Evolutionary conservation across 2,329 filamentous ascomycete genomes (phyloP), one percentile per base, ranked within the genome.

Genomic region (Penicillium sp.): DNA sequence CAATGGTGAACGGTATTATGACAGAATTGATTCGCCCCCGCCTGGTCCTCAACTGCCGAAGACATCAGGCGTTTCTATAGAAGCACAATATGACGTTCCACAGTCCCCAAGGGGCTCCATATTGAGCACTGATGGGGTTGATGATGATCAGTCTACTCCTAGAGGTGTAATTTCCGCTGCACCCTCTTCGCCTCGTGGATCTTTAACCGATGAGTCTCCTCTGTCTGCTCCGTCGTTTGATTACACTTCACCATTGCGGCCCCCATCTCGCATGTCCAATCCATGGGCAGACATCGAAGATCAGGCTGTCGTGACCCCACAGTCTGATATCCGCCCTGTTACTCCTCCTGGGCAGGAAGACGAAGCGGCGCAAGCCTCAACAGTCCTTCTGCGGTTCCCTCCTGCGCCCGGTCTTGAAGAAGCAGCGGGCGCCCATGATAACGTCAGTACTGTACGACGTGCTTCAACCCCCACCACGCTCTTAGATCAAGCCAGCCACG

Each of bases 381-480:
- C 70, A 0, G 64, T 76, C 9, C 65, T 72, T 37, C 61, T 76
- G 18, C 72, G 65, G 13, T 76, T 76, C 45, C 74, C 74, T 12
- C 64, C 72, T 16, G 74, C 73, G 0, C 74, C 74, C 18, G 73
- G 71, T 7, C 52, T 64, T 13, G 67, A 68, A 31, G 66, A 69
- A 25, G 57, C 55, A 6, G 37, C 57, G 25, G 46, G 52, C 12
- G 54, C 44, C 52, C 56, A 51, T 54, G 59, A 38, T 42, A 54
- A 42, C 41, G 46, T 53, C 12, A 46, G 46, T 2, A 46, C 52
- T 16, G 53, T 52, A n/a, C 64, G 65, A 42, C 57, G 60, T 48
- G 60, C 58, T 13, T 58, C 60, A 12, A 62, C 63, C 12, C 59
- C 67, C 25, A 52, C 67, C 25, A 52, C 63, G 21, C 59, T 46